phyloP scores from a whole-genome alignment of 345 rosid species.

The Rhodomyrtus tomentosa region DNA sequence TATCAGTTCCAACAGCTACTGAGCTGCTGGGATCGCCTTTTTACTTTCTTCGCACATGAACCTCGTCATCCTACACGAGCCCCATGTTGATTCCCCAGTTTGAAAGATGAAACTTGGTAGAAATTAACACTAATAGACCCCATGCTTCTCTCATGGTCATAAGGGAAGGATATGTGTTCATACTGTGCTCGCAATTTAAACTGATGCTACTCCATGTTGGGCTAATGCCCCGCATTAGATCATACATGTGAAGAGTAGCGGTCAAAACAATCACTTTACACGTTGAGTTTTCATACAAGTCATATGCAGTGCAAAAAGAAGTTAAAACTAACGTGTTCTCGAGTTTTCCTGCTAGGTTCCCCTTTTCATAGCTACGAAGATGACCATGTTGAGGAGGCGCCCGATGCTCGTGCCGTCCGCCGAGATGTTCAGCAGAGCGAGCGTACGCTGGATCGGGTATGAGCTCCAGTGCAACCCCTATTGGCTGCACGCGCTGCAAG shows the following conservation, averaged over 20 bases:
- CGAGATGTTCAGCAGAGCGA: slow-evolving; percentile 20
- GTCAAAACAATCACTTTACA: not conserved
- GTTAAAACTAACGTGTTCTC: not conserved
- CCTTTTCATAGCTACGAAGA: slow-evolving; percentile 27
- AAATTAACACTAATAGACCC: not conserved
- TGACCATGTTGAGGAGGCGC: slow-evolving; percentile 9
- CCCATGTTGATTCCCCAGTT: not conserved
- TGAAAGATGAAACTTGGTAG: not conserved
- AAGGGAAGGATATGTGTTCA: not conserved
- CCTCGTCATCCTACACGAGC: not conserved
- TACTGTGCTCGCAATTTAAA: not conserved
- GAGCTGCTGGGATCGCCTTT: not conserved
- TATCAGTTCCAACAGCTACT: not conserved
- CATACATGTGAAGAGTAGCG: not conserved
- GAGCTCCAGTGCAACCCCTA: slow-evolving; percentile 21
- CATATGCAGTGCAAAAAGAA: not conserved
- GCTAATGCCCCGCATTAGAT: not conserved
- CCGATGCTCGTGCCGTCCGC: slow-evolving; percentile 16
- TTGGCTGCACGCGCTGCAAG: slow-evolving; percentile 2
- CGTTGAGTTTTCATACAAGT: not conserved
- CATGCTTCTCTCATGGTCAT: not conserved
- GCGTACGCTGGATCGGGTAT: slow-evolving; percentile 33
- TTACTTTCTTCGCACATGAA: not conserved
- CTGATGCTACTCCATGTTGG: not conserved
- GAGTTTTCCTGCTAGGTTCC: slow-evolving; percentile 17